phyloP scores from a whole-genome alignment of 305 asterid species.

The Fraxinus paxiana region DNA sequence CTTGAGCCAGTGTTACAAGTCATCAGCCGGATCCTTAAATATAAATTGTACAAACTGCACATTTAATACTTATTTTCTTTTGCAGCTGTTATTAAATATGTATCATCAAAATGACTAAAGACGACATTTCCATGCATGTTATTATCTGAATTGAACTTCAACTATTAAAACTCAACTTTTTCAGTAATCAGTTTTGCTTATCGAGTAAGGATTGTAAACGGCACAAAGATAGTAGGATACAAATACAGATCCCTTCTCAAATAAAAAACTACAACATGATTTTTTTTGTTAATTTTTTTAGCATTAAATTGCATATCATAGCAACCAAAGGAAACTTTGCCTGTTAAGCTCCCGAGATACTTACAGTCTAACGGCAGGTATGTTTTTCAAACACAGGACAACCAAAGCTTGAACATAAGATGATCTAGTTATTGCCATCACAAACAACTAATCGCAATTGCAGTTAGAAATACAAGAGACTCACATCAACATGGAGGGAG shows the following conservation, averaged over 20 bases:
- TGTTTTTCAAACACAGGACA: neutral
- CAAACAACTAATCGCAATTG: slow-evolving; percentile 8
- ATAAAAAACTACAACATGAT: neutral
- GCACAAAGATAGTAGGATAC: neutral
- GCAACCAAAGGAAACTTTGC: neutral
- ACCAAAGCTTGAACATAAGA: neutral
- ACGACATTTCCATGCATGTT: neutral
- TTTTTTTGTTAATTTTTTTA: neutral
- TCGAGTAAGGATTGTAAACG: neutral
- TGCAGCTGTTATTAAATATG: neutral
- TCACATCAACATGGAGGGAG: slow-evolving; percentile 98
- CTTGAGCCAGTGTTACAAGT: neutral
- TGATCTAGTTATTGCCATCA: slow-evolving; percentile 4
- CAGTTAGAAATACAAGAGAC: slow-evolving; percentile 38
- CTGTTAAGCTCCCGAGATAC: neutral
- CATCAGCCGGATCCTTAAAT: neutral
- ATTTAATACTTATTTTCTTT: neutral
- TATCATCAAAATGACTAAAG: neutral
- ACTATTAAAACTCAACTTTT: neutral
- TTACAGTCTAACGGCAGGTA: neutral
- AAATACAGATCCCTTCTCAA: neutral
- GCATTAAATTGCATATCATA: neutral
- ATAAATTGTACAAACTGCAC: neutral
- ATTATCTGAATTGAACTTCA: neutral
- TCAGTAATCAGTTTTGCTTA: neutral